These are phyloP conservation scores for Fusarium illudens DNA, from an alignment of 2,329 filamentous ascomycete species.

Conservation along the genomic window DNA sequence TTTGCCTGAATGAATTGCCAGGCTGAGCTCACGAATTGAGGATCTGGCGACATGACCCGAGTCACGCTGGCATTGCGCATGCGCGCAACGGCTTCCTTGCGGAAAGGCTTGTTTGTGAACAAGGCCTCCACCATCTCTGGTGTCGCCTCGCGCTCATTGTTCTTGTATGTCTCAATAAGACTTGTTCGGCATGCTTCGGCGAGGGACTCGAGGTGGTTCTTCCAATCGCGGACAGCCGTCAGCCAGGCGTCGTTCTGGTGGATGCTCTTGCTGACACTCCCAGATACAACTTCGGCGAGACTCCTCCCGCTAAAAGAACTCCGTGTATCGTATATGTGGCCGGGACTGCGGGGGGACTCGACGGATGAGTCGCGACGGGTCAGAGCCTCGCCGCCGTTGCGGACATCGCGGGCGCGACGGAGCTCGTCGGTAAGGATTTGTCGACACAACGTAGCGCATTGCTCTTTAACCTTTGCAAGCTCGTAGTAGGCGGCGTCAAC, in stretches of 20 bases:
- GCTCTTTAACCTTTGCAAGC: constrained; percentile 53
- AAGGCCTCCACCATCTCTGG: constrained; percentile 54
- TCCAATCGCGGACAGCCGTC: constrained; percentile 55
- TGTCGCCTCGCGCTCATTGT: constrained; percentile 55
- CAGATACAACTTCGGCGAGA: constrained; percentile 45
- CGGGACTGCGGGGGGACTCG: constrained; percentile 46
- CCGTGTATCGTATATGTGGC: constrained; percentile 45
- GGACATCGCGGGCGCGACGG: constrained; percentile 37
- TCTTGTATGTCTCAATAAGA: constrained; percentile 56
- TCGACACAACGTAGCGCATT: constrained; percentile 52
- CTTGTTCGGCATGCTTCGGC: constrained; percentile 52
- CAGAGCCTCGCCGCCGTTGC: constrained; percentile 36
- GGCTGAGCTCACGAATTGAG: constrained; percentile 50
- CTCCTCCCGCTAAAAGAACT: constrained; percentile 51
- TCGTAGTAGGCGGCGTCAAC: constrained; percentile 57
- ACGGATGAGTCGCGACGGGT: constrained; percentile 43
- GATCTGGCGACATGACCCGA: constrained; percentile 54
- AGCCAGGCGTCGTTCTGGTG: constrained; percentile 48
- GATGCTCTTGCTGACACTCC: constrained; percentile 34
- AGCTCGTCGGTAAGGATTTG: constrained; percentile 53
- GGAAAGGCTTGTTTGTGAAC: constrained; percentile 53
- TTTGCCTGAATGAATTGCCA: not conserved
- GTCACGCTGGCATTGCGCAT: constrained; percentile 58
- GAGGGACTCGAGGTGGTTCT: constrained; percentile 52
- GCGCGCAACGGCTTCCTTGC: constrained; percentile 52